Evolutionary conservation across 352 stramenopile genomes (phyloP).

Genomic region (Phytophthora tentaculata): DNA sequence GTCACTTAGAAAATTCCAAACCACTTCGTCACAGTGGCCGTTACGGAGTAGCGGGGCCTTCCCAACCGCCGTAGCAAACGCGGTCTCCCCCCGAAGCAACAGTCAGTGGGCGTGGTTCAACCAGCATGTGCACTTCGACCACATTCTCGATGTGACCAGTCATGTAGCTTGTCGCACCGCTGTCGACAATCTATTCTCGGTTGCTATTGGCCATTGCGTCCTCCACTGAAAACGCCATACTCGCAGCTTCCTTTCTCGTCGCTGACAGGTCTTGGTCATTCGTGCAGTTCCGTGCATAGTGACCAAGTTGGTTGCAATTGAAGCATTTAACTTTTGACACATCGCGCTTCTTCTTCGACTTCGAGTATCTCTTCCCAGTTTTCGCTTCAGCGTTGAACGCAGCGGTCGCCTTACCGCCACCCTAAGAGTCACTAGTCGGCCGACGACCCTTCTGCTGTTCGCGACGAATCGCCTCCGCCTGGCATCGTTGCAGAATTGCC

Average conservation of each 20-base stretch:
- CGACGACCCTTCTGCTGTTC: constrained; percentile 11
- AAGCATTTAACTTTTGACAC: constrained; percentile 17
- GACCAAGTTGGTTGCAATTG: constrained; percentile 8
- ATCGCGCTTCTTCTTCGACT: constrained; percentile 8
- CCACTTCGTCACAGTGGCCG: too few species aligned
- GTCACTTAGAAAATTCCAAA: too few species aligned
- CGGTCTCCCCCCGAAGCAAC: neutral
- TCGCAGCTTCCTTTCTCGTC: neutral
- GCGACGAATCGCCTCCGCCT: constrained; percentile 14
- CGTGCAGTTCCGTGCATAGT: constrained; percentile 8
- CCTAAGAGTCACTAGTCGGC: neutral
- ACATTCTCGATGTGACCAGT: neutral
- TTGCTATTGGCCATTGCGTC: constrained; percentile 5
- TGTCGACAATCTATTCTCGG: constrained; percentile 10
- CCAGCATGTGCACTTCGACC: neutral
- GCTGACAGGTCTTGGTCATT: neutral
- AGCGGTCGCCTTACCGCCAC: neutral
- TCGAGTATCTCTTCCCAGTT: neutral
- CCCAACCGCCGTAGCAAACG: too few species aligned
- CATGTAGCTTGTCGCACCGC: neutral
- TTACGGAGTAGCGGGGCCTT: too few species aligned
- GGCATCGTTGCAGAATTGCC: constrained; percentile 9
- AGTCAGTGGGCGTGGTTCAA: neutral
- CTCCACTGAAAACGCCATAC: constrained; percentile 13
- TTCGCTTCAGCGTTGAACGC: constrained; percentile 1